Conservation (phyloP, 2,329 filamentous ascomycete genomes). For the Phyllosticta paracitricarpa region DNA sequence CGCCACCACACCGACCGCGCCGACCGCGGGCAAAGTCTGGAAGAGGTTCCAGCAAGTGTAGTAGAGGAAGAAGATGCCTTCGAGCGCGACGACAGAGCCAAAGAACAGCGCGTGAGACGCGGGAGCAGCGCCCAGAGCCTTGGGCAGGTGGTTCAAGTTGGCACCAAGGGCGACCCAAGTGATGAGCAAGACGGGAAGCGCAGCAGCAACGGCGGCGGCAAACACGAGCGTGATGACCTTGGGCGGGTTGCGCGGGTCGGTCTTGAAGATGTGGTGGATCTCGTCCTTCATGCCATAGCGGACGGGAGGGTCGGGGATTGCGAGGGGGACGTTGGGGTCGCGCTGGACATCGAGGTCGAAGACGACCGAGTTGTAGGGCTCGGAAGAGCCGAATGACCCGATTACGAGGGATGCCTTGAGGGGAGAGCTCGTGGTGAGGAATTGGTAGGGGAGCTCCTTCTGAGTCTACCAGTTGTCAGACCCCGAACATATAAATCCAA, state of each 20-base stretch:
- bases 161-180: constrained; percentile 71
- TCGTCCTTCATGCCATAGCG: constrained; percentile 77
- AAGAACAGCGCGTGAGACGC: constrained; percentile 78
- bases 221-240: constrained; percentile 72
- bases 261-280: constrained; percentile 84
- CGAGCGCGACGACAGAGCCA: constrained; percentile 76
- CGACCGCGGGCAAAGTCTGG: constrained; percentile 68
- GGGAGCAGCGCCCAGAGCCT: constrained; percentile 66
- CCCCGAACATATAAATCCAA: constrained; percentile 4
- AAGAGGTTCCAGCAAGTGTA: constrained; percentile 89
- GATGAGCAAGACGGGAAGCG: constrained; percentile 63
- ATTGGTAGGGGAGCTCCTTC: constrained; percentile 78
- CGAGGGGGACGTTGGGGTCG: constrained; percentile 51
- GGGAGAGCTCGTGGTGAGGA: constrained; percentile 57
- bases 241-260: constrained; percentile 70
- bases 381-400: constrained; percentile 71
- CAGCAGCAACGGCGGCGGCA: constrained; percentile 58
- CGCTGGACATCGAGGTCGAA: constrained; percentile 63
- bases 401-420: constrained; percentile 75
- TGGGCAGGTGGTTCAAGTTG: constrained; percentile 67
- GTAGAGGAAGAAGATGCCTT: constrained; percentile 89
- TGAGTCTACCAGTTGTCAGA: constrained; percentile 50
- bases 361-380: constrained; percentile 55
- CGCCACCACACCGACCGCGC: constrained; percentile 56
- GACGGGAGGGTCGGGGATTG: constrained; percentile 55